Percentiles rank a stretch among this genome's conserved stretches.
These are phyloP conservation scores for Cryptosporidium sp. DNA, from an alignment of 169 alveolate species.

Conservation along the genomic window DNA sequence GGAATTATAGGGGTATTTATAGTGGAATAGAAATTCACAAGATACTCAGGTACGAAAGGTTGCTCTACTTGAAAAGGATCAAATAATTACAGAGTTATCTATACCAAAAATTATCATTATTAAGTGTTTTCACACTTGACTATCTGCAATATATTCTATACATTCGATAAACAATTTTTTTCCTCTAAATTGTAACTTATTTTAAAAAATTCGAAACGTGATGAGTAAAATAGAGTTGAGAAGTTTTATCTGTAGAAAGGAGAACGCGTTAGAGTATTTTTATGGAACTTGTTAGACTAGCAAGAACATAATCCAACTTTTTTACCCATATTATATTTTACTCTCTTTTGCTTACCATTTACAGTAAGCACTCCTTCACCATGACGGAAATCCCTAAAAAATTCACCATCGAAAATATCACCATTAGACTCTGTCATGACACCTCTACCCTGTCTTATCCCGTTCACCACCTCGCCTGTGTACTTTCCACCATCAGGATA, in stretches of 20 bases:
- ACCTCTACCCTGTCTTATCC: conserved; percentile 79
- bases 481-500: conserved; percentile 78
- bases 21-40: neutral
- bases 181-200: conserved; percentile 20
- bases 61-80: neutral
- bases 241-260: neutral
- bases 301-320: conserved; percentile 74
- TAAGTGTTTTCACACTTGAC: conserved; percentile 13
- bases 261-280: neutral
- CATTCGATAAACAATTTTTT: conserved; percentile 39
- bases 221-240: neutral
- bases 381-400: conserved; percentile 76
- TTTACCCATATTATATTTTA: conserved; percentile 72
- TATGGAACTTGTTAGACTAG: conserved; percentile 4
- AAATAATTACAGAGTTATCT: neutral
- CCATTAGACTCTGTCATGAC: conserved; percentile 82
- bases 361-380: conserved; percentile 62
- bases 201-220: neutral
- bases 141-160: conserved; percentile 30
- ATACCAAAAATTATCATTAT: conserved; percentile 42
- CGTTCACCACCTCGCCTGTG: conserved; percentile 77
- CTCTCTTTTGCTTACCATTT: conserved; percentile 72
- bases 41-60: neutral
- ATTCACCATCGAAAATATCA: conserved; percentile 91
- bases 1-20: conserved; percentile 34